Evolutionary conservation across 306 rosid genomes (phyloP), one percentile per base, ranked within the genome.

Genomic region (Inga oerstediana): DNA sequence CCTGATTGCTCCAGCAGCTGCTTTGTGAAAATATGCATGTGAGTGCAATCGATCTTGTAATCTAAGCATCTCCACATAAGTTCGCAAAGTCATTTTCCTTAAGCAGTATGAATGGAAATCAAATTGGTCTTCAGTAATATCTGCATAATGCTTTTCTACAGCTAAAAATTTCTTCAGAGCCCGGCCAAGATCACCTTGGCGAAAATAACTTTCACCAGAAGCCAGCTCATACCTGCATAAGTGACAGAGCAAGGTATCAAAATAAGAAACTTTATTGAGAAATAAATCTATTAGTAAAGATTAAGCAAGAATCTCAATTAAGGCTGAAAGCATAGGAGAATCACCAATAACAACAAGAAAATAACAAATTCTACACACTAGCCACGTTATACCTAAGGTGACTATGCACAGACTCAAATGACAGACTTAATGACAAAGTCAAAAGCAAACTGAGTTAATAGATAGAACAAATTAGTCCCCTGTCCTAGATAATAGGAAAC

Each of bases 41-140:
- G 99, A 92, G 81, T 97, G 99, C 91, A 97, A 86, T 79, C 94
- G 92, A 71, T 97, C 99, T 90, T 97, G 99, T 79, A 97, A 97
- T 88, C 84, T 90, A 78, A 97, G 99, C 99, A 97, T 97, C 88
- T 97, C 95, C 74, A 94, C 97, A 65, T 97, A 97, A 62, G 95
- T 85, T n/a, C 98, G 97, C 78, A 97, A 84, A 22, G 99, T 94
- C 99, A 97, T 97, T 88, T 97, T 97, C 88, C 99, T 90, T 78
- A 97, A 88, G 93, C 99, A 97, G 85, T 97, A 97, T 76, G 99
- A 91, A 89, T 97, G 99, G 81, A 97, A 97, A 86, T 97, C 99
- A 88, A 97, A 97, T 86, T 97, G 99, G 72, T 97, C 99, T 88
- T 97, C 99, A 17, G 93, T 92, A 70, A 97, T 97, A 88, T 97